A percentile compares a stretch with the other conserved stretches of the same genome.
These are phyloP conservation scores for Cyclotella baltica DNA, from an alignment of 108 stramenopile genomes.

Conservation along the genomic window DNA sequence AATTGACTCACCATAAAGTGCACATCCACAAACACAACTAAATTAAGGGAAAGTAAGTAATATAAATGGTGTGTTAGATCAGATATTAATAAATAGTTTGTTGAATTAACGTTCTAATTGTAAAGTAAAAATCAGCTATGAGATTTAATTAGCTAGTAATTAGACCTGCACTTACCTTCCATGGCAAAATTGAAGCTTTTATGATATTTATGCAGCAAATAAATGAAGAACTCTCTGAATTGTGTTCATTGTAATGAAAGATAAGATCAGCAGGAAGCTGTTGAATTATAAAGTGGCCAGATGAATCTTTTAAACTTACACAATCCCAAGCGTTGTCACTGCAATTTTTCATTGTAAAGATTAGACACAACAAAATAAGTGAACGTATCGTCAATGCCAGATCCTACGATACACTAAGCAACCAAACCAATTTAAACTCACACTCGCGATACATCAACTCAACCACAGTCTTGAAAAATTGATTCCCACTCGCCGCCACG, in stretches of 20 bases:
- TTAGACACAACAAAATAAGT: not conserved
- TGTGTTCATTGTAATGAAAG: not conserved
- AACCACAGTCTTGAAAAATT: slow-evolving; percentile 77
- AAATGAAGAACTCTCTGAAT: slow-evolving; percentile 74
- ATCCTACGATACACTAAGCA: not conserved
- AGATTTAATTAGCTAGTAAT: too few species aligned
- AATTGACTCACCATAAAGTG: slow-evolving; percentile 68
- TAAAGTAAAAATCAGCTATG: too few species aligned
- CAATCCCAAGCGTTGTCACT: slow-evolving; percentile 54
- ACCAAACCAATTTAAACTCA: slow-evolving; percentile 46
- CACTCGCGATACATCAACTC: slow-evolving; percentile 80
- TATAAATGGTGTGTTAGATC: too few species aligned
- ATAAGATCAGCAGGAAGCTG: not conserved
- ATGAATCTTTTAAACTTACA: slow-evolving; percentile 26
- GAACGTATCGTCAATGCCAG: too few species aligned
- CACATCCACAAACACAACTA: slow-evolving; percentile 81
- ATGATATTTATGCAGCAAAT: slow-evolving; percentile 68
- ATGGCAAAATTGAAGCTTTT: slow-evolving; percentile 54
- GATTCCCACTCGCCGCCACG: slow-evolving; percentile 63
- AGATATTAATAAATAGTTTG: not conserved
- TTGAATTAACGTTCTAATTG: too few species aligned
- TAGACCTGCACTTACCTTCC: slow-evolving; percentile 40
- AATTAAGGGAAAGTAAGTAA: not conserved
- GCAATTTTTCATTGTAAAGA: not conserved
- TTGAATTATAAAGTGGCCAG: not conserved